These are phyloP conservation scores for Thuidium tamariscinum DNA, from an alignment of 225 moss, liverwort and hornwort species.

Conservation along the genomic window DNA sequence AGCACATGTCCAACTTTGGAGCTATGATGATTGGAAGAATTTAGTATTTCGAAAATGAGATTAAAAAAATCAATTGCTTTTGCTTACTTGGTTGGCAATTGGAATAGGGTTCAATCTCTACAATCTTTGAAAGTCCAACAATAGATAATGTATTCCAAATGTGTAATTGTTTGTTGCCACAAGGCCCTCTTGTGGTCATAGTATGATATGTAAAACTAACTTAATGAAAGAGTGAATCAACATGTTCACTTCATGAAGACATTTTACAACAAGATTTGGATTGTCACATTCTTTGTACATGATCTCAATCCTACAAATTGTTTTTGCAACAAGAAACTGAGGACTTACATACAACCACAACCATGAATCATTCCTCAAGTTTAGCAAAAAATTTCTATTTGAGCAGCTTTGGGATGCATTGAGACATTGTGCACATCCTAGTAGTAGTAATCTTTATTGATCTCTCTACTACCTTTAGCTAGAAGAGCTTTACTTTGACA, in stretches of 20 bases:
- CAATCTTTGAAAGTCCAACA: not conserved
- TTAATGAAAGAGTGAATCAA: not conserved
- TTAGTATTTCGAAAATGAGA: not conserved
- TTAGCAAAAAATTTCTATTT: not conserved
- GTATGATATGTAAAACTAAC: not conserved
- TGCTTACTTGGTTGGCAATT: not conserved
- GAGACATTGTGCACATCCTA: not conserved
- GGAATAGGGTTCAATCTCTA: not conserved
- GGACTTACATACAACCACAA: not conserved
- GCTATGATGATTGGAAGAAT: not conserved
- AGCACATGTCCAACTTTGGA: not conserved
- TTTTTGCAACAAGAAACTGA: fast-evolving
- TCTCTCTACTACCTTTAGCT: not conserved
- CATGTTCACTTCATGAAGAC: fast-evolving
- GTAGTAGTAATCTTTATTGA: not conserved
- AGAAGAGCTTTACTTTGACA: not conserved
- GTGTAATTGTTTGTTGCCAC: not conserved
- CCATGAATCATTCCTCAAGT: not conserved
- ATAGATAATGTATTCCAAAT: not conserved
- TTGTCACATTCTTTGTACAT: no score
- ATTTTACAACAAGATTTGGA: not conserved
- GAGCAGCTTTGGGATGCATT: fast-evolving
- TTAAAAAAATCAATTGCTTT: not conserved
- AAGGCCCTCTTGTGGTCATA: not conserved
- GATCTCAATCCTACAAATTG: not conserved